Evolutionary conservation across 108 stramenopile genomes (phyloP), one percentile per base, ranked within the genome.

Genomic region (Cyclotella distinguenda): DNA sequence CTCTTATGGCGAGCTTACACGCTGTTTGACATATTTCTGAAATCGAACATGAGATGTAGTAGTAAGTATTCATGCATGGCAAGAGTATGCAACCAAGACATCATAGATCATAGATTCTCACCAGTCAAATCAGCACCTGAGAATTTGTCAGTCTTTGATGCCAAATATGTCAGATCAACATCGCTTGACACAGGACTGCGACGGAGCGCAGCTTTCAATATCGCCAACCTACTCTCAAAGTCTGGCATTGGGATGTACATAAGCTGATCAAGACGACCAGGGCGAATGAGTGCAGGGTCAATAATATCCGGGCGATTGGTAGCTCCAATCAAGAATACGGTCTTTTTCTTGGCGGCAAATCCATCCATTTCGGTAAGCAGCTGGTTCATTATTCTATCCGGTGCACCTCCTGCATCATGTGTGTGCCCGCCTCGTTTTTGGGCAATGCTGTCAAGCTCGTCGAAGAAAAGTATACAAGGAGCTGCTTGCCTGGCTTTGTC

Each of bases 311-410:
- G 93, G 35, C 95, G 78, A 68, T 96, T 96, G 1, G 96, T 96
- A 3, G 96, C 96, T 34, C 88, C 96, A 62, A 96, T 88, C 22
- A 94, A 86, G 49, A 94, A 93, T 2, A 95, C 90, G 46, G 88
- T 88, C 77, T 92, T 94, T 56, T 70, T 45, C 33, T 89, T 75
- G 8, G 82, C 90, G 15, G 93, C 93, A 43, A 97, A 84, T 26
- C 97, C 98, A 68, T 97, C 97, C 82, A 98, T 95, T 75, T 98
- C 98, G 8, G 94, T 95, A 18, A 98, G 69, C 53, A 98, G 90
- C 61, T 98, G 96, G 77, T 96, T 97, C 70, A 97, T 95, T 36
- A 98, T 95, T 56, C 96, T 87, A 63, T 98, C 96, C 32, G 89
- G 90, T 34, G 96, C 96, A 50, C 93, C 96, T 33, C 86, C 89